These are phyloP conservation scores for Nakataea oryzae DNA, from an alignment of 2,329 filamentous ascomycete species.

Conservation along the genomic window DNA sequence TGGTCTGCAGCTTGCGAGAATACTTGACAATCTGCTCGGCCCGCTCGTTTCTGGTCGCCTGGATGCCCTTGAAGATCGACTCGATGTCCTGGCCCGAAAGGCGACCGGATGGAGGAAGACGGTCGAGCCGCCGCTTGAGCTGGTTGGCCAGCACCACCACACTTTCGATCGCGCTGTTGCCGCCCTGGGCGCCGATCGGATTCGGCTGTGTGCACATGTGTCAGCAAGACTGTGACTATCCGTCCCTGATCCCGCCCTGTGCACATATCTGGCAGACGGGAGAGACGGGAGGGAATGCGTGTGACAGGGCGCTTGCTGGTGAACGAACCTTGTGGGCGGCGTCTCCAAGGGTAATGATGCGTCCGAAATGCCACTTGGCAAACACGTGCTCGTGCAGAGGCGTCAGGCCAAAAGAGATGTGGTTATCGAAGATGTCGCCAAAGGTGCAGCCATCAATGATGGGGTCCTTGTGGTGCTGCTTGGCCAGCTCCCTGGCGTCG, in stretches of 20 bases:
- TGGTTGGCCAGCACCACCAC: slow-evolving; percentile 12
- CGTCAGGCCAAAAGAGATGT: slow-evolving; percentile 16
- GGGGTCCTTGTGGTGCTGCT: not conserved
- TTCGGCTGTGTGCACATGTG: slow-evolving; percentile 9
- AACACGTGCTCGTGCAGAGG: slow-evolving; percentile 21
- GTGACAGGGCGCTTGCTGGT: too few species aligned
- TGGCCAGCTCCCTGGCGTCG: slow-evolving; percentile 6
- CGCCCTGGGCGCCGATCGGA: slow-evolving; percentile 14
- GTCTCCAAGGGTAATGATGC: slow-evolving; percentile 21
- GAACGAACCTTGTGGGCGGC: slow-evolving; percentile 18
- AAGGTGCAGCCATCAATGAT: slow-evolving; percentile 9
- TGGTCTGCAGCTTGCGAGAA: not conserved
- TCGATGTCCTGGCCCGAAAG: not conserved
- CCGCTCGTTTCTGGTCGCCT: not conserved
- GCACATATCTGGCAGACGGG: too few species aligned
- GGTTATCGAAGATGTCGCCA: slow-evolving; percentile 6
- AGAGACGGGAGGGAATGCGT: too few species aligned
- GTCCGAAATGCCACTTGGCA: slow-evolving; percentile 20
- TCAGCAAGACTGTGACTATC: too few species aligned
- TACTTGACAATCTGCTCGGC: not conserved
- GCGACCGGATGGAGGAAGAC: not conserved
- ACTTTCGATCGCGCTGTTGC: slow-evolving; percentile 15
- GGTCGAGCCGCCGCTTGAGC: slow-evolving; percentile 4
- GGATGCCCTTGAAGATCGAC: not conserved
- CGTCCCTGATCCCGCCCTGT: too few species aligned